Base-by-base conservation (phyloP, 2,329 filamentous ascomycete species). In the Aspergillus oerlinghausenensis region DNA sequence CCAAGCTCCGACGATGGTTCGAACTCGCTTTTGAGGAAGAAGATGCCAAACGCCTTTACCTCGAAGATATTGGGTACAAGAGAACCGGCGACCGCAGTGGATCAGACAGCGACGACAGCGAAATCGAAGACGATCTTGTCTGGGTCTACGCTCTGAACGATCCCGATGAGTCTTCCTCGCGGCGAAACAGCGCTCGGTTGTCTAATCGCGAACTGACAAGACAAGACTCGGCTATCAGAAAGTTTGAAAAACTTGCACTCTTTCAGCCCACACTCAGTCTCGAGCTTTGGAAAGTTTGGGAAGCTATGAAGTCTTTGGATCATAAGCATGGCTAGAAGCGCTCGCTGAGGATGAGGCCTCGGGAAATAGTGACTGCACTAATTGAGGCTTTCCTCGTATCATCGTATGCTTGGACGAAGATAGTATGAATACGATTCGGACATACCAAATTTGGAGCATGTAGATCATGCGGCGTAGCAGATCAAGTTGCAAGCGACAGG, bases 1-100 rank as follows among this genome's bases (percentile, higher is more conserved):
- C 47, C 25, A 57, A 57, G 38, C 55, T 57, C 25, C 48, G 51
- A n/a, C 53, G 29, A 8, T 55, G 47, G 53, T 55, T 51, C 21
- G 53, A 55, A 38, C 52, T 49, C 3, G 38, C 21, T 25, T 51
- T 50, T 8, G 21, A 50, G 32, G 35, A 54, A 19, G 51, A 57
- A 47, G 26, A 23, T 23, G 47, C 55, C 14, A 54, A 57, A 14
- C 47, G 52, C 10, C 51, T 38, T 17, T 51, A 47, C 26, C 47
- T 50, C 26, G 40, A 23, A 32, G 32, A 28, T 6, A 51, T 50
- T 5, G 48, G 49, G 25, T 38, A 54, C 48, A 50, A 51, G 45
- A 48, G 35, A 9, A 45, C 51, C 9, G 50, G 40, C 9, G 55
- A 49, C 7, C 17, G 45, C 21, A 51, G 50, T 8, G 50, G 25